Conservation (phyloP, 2,329 filamentous ascomycete species). For the Stachybotrys echinatus region DNA sequence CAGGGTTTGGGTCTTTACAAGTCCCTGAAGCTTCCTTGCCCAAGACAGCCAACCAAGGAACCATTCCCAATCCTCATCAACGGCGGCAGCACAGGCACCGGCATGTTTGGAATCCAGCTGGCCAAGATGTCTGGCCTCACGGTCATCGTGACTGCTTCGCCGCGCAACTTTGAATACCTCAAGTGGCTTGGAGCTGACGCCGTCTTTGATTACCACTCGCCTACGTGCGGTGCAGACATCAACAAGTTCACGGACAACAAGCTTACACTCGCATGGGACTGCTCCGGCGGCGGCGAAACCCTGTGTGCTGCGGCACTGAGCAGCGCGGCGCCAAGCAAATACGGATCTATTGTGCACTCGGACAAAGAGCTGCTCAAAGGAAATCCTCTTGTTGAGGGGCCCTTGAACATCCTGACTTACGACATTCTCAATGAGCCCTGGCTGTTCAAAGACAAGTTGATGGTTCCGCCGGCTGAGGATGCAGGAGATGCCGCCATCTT, state of each 20-base stretch:
- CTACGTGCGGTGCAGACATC: slow-evolving; percentile 16
- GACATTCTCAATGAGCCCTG: not conserved
- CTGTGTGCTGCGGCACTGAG: not conserved
- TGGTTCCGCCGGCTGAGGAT: not conserved
- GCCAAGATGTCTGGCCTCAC: slow-evolving; percentile 33
- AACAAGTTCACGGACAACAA: slow-evolving; percentile 11
- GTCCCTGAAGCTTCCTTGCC: slow-evolving; percentile 37
- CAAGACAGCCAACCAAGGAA: slow-evolving; percentile 29
- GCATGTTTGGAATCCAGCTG: slow-evolving; percentile 43
- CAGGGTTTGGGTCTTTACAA: slow-evolving; percentile 35
- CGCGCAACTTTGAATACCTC: slow-evolving; percentile 28
- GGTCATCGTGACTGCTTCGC: slow-evolving; percentile 33
- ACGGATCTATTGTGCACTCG: not conserved
- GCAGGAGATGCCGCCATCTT: not conserved
- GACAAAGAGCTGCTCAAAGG: not conserved
- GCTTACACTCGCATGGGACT: slow-evolving; percentile 7
- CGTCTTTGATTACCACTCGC: slow-evolving; percentile 39
- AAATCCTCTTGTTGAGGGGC: not conserved
- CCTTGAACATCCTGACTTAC: not conserved
- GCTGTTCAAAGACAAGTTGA: too few species aligned
- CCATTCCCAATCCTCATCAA: slow-evolving; percentile 36
- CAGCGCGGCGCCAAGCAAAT: not conserved
- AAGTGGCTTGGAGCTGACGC: slow-evolving; percentile 36
- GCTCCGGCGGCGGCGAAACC: not conserved
- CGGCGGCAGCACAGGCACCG: slow-evolving; percentile 48